phyloP scores from a whole-genome alignment of 139 green algal species.

The Auxenochlorella pyrenoidosa region DNA sequence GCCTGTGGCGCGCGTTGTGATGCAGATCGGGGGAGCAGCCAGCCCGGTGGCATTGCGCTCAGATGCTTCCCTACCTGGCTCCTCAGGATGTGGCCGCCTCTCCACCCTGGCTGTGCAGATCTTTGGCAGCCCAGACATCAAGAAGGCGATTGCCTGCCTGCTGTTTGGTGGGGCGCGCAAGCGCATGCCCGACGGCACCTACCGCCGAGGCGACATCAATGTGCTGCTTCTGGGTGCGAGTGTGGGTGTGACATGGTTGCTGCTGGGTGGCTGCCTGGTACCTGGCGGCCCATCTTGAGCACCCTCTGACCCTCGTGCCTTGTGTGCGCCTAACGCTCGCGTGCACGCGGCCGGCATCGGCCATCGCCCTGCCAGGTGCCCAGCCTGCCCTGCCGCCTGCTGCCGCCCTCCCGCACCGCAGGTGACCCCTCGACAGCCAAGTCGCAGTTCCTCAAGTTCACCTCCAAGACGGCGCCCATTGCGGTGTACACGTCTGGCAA shows the following conservation, averaged over 20 bases:
- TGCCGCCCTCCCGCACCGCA: neutral
- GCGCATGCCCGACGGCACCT: slow-evolving; percentile 87
- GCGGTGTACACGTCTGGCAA: slow-evolving; percentile 99
- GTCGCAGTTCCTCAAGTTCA: slow-evolving; percentile 99
- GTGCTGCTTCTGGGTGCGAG: slow-evolving; percentile 93
- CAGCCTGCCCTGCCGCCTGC: neutral
- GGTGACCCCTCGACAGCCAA: slow-evolving; percentile 97
- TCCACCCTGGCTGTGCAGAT: no score
- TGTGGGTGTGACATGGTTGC: no score
- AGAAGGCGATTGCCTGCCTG: slow-evolving; percentile 94
- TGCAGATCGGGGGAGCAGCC: neutral
- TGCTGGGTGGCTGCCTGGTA: no score
- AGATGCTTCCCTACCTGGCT: no score
- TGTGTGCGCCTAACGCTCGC: neutral
- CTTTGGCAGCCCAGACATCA: slow-evolving; percentile 95
- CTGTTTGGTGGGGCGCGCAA: slow-evolving; percentile 97
- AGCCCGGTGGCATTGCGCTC: neutral
- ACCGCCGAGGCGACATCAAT: slow-evolving; percentile 97
- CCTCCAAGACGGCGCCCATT: slow-evolving; percentile 86
- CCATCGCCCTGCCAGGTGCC: neutral
- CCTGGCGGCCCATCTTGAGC: no score
- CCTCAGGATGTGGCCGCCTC: no score
- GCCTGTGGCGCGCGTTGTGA: no score
- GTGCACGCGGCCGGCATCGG: neutral
- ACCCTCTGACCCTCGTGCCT: no score